These are phyloP conservation scores for Ogataea minuta DNA, from an alignment of 805 yeast species.

Conservation along the genomic window DNA sequence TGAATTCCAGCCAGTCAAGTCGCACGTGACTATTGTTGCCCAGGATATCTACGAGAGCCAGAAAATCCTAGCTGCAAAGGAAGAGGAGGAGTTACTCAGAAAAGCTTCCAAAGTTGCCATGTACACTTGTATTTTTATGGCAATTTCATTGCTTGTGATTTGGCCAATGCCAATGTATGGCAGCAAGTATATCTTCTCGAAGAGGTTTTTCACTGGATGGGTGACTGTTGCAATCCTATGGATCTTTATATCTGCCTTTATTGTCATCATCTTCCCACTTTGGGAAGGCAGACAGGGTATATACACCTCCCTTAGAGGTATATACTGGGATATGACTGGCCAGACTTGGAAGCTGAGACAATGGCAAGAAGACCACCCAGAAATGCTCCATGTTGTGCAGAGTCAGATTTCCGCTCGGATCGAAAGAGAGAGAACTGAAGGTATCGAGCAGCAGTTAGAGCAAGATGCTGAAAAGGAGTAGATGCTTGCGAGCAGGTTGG, in stretches of 20 bases:
- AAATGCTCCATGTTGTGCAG: conserved; percentile 68
- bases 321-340: conserved; percentile 83
- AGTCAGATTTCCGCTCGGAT: conserved; percentile 54
- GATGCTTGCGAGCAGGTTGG: not conserved
- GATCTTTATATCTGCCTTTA: conserved; percentile 65
- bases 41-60: conserved; percentile 22
- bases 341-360: conserved; percentile 67
- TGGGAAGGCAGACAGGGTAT: conserved; percentile 73
- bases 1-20: conserved; percentile 29
- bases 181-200: conserved; percentile 68
- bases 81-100: conserved; percentile 51
- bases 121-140: conserved; percentile 56
- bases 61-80: conserved; percentile 30
- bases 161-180: conserved; percentile 99
- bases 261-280: conserved; percentile 68
- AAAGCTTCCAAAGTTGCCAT: conserved; percentile 63
- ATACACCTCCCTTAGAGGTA: conserved; percentile 64
- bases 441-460: conserved; percentile 13
- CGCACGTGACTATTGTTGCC: conserved; percentile 32
- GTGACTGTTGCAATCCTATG: conserved; percentile 77
- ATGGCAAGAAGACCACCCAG: conserved; percentile 78
- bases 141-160: conserved; percentile 61
- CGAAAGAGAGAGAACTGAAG: conserved; percentile 24
- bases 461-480: not conserved
- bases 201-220: conserved; percentile 86